Conservation (phyloP, 257 asterid species). For the Solanum piurae region DNA sequence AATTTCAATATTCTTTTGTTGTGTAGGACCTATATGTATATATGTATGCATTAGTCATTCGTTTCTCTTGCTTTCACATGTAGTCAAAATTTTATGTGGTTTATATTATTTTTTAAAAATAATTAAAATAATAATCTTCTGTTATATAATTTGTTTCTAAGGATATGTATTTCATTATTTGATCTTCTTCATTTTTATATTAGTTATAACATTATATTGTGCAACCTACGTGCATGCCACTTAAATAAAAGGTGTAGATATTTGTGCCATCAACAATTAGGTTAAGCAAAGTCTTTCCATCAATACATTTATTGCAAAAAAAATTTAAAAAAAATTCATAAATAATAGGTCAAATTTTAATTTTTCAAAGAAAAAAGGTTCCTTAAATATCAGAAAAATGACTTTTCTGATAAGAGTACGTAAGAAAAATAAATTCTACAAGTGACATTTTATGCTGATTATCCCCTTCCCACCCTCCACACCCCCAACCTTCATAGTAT, state of each 20-base stretch:
- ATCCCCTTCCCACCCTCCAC: not conserved
- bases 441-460: not conserved
- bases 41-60: not conserved
- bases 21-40: not conserved
- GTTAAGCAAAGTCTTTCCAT: not conserved
- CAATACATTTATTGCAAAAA: not conserved
- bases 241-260: not conserved
- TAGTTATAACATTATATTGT: not conserved
- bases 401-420: not conserved
- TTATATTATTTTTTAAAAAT: not conserved
- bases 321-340: not conserved
- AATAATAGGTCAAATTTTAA: not conserved
- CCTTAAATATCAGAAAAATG: not conserved
- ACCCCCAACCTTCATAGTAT: not conserved
- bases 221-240: not conserved
- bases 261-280: not conserved
- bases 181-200: not conserved
- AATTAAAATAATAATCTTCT: not conserved
- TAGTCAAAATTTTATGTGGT: not conserved
- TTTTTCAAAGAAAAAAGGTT: not conserved
- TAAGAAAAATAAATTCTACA: not conserved
- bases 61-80: not conserved
- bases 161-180: not conserved
- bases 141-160: not conserved
- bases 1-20: not conserved